phyloP scores from a whole-genome alignment of 208 protist species.

The Endotrypanum monterogeii region DNA sequence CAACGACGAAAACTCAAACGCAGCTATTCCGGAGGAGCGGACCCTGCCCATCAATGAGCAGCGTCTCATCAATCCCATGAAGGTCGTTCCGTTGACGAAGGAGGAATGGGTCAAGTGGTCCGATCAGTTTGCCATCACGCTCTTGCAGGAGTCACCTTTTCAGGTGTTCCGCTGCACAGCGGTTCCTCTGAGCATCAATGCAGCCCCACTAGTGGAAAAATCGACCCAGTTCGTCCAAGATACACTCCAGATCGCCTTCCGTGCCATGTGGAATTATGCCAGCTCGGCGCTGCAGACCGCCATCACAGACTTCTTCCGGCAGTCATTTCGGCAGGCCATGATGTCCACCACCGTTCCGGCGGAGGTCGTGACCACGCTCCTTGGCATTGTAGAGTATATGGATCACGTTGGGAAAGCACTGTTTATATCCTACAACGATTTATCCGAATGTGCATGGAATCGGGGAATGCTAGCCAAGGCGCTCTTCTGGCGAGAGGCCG shows the following conservation, averaged over 20 bases:
- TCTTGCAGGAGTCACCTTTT: slow-evolving; percentile 86
- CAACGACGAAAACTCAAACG: slow-evolving; percentile 40
- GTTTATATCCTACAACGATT: slow-evolving; percentile 55
- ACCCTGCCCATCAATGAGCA: slow-evolving; percentile 66
- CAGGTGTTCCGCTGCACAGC: slow-evolving; percentile 85
- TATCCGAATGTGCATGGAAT: slow-evolving; percentile 84
- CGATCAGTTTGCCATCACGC: slow-evolving; percentile 61
- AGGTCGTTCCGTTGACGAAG: slow-evolving; percentile 63
- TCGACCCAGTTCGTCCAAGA: slow-evolving; percentile 66
- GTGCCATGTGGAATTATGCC: slow-evolving; percentile 72
- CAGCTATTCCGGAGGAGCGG: slow-evolving; percentile 42
- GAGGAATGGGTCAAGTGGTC: slow-evolving; percentile 85
- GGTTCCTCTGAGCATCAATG: slow-evolving; percentile 62
- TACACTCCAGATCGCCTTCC: slow-evolving; percentile 74
- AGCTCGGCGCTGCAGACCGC: slow-evolving; percentile 60
- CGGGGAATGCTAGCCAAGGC: slow-evolving; percentile 89
- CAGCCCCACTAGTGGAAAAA: slow-evolving; percentile 65
- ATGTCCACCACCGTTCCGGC: slow-evolving; percentile 63
- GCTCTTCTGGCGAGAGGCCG: slow-evolving; percentile 85
- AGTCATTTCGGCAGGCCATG: slow-evolving; percentile 67
- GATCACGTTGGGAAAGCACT: slow-evolving; percentile 78
- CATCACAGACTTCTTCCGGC: slow-evolving; percentile 65
- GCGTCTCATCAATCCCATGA: slow-evolving; percentile 53
- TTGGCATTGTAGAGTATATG: slow-evolving; percentile 88
- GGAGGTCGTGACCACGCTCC: slow-evolving; percentile 65